Evolutionary conservation across 2,329 filamentous ascomycete species (phyloP).

Genomic region (Thielaviopsis euricoi): DNA sequence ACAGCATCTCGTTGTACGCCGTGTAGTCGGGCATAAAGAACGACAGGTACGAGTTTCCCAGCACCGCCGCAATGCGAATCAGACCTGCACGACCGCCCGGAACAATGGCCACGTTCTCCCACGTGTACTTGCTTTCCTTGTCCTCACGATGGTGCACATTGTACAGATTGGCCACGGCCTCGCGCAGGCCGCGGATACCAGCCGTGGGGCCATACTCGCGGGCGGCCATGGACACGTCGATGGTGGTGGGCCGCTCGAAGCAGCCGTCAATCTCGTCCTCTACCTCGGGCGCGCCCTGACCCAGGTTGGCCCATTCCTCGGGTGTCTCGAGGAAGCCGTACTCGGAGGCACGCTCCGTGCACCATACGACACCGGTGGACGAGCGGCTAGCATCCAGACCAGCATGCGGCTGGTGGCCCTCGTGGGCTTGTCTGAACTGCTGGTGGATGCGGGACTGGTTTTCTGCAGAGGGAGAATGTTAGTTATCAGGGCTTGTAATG

Average conservation of each 20-base stretch:
- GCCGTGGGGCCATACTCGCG: slow-evolving; percentile 89
- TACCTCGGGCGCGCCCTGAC: slow-evolving; percentile 85
- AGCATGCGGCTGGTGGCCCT: slow-evolving; percentile 79
- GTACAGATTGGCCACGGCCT: slow-evolving; percentile 82
- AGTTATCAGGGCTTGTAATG: not conserved
- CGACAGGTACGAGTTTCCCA: slow-evolving; percentile 80
- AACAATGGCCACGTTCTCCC: slow-evolving; percentile 95
- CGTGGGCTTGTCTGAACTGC: slow-evolving; percentile 78
- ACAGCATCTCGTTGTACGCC: slow-evolving; percentile 95
- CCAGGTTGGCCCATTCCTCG: slow-evolving; percentile 76
- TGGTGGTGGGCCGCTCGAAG: slow-evolving; percentile 63
- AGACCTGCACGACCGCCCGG: slow-evolving; percentile 82
- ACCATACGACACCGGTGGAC: slow-evolving; percentile 91
- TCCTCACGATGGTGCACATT: slow-evolving; percentile 82
- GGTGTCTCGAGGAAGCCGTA: slow-evolving; percentile 77
- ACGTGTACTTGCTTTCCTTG: slow-evolving; percentile 80
- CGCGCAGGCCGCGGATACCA: slow-evolving; percentile 77
- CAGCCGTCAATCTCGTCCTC: slow-evolving; percentile 84
- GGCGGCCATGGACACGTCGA: slow-evolving; percentile 62
- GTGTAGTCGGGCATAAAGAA: slow-evolving; percentile 96
- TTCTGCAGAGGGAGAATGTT: slow-evolving; percentile 33
- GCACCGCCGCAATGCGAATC: slow-evolving; percentile 84
- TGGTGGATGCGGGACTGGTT: slow-evolving; percentile 68
- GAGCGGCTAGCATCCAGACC: slow-evolving; percentile 77
- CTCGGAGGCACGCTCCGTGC: slow-evolving; percentile 70